Conservation (phyloP, 805 yeast genomes). For the Helenozyma baotianmanensis region DNA sequence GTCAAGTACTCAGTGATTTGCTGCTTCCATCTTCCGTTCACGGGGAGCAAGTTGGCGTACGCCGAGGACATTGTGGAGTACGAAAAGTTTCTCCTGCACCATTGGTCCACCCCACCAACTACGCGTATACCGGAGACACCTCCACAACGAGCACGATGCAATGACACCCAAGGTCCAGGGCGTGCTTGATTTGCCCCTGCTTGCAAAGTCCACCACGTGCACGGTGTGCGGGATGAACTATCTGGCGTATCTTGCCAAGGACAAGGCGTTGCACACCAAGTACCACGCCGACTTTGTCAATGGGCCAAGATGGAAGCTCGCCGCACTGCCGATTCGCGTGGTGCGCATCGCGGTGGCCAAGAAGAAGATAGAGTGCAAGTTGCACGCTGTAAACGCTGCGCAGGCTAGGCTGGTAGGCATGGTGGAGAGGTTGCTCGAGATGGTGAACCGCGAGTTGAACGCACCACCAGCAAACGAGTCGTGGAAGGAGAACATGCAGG, state of each 20-base stretch:
- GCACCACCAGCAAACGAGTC: constrained; percentile 41
- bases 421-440: constrained; percentile 34
- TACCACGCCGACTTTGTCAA: constrained; percentile 47
- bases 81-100: constrained; percentile 7
- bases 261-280: constrained; percentile 43
- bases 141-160: not conserved
- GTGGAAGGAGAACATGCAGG: constrained; percentile 22
- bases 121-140: not conserved
- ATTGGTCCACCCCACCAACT: constrained; percentile 1
- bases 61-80: constrained; percentile 15
- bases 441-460: constrained; percentile 57
- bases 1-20: constrained; percentile 69
- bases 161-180: constrained; percentile 8
- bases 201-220: constrained; percentile 30
- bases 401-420: constrained; percentile 20
- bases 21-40: constrained; percentile 75
- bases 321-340: constrained; percentile 26
- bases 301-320: constrained; percentile 47
- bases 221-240: constrained; percentile 53
- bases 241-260: constrained; percentile 35
- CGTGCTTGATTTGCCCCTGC: constrained; percentile 5
- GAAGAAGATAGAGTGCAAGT: constrained; percentile 10
- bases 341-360: constrained; percentile 8
- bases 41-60: constrained; percentile 60
- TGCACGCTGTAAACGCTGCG: constrained; percentile 20